A percentile compares a stretch with the other conserved stretches of the same genome.
Conservation (phyloP, 179 eudicot species). For the Vitellaria paradoxa region DNA sequence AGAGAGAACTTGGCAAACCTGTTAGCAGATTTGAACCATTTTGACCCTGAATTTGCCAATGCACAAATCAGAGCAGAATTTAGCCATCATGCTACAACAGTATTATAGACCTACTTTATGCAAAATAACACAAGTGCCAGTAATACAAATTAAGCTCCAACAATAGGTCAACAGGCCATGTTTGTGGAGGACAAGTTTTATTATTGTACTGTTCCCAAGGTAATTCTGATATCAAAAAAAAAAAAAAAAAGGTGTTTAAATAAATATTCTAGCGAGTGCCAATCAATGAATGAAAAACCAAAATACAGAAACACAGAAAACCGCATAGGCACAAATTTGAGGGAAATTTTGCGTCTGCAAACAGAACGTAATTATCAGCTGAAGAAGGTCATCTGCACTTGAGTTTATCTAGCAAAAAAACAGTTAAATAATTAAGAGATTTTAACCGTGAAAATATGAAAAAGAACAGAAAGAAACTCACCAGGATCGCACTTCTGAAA, state of each 20-base stretch:
- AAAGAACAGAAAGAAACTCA: constrained; percentile 11
- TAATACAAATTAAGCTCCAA: neutral
- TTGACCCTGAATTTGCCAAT: no score
- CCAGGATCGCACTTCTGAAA: constrained; percentile 37
- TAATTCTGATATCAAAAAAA: neutral
- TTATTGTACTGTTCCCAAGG: neutral
- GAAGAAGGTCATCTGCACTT: neutral
- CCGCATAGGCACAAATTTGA: no score
- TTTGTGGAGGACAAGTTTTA: neutral
- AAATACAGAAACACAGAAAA: neutral
- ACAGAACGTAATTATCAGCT: neutral
- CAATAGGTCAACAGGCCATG: neutral
- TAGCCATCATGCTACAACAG: no score
- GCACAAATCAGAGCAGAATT: no score
- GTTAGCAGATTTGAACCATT: no score
- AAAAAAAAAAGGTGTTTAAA: neutral
- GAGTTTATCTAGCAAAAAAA: neutral
- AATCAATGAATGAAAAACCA: neutral
- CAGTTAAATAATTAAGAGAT: no score
- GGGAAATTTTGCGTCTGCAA: no score
- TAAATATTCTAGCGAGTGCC: neutral
- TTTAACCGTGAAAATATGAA: no score
- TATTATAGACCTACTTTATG: no score
- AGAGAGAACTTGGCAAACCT: no score
- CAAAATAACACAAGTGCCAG: no score